Conservation (phyloP, 352 stramenopile species). For the Blastocystis hominis region DNA sequence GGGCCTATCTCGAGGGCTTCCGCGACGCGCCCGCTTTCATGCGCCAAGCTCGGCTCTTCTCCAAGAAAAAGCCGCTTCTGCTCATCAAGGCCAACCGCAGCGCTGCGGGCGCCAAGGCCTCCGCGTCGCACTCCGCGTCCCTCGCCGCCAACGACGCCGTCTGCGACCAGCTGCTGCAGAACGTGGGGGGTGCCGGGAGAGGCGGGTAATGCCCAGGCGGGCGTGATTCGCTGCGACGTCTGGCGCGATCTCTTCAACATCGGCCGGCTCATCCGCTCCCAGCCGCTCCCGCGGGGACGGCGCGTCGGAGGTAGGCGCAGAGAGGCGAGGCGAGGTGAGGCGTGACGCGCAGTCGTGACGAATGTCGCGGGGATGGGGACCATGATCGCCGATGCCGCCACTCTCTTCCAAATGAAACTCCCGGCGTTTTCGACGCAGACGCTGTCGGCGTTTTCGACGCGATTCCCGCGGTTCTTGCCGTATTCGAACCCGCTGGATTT, state of each 20-base stretch:
- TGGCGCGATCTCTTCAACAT: constrained; percentile 40
- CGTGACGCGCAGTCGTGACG: constrained; percentile 2
- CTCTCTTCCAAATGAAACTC: constrained; percentile 30
- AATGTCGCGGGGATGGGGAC: not conserved
- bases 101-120: constrained; percentile 42
- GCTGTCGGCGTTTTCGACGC: not conserved
- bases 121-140: constrained; percentile 55
- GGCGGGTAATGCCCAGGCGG: not conserved
- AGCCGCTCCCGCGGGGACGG: constrained; percentile 11
- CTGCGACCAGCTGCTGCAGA: constrained; percentile 26
- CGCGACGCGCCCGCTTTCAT: constrained; percentile 36
- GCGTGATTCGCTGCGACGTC: constrained; percentile 40
- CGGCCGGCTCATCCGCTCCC: not conserved
- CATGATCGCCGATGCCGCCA: constrained; percentile 11
- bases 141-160: constrained; percentile 53
- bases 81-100: constrained; percentile 53
- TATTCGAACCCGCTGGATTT: constrained; percentile 31
- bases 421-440: not conserved
- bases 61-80: constrained; percentile 39
- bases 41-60: not conserved
- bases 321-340: not conserved
- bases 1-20: constrained; percentile 55
- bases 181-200: not conserved
- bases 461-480: constrained; percentile 23
- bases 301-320: not conserved